Conservation (phyloP, 202 grass and related monocot genomes). For the Musa balbisiana region DNA sequence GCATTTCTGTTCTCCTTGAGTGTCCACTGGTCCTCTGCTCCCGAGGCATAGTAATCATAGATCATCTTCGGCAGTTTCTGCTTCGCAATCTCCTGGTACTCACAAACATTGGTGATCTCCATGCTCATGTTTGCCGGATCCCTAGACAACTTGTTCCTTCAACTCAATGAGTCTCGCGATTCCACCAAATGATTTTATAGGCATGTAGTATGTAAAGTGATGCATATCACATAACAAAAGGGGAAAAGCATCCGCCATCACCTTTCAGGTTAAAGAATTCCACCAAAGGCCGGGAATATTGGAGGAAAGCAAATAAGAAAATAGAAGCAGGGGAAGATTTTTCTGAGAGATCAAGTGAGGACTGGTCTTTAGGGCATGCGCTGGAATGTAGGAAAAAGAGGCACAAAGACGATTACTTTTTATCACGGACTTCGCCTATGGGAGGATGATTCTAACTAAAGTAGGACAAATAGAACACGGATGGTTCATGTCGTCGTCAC, state of each 20-base stretch:
- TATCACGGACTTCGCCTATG: too few relatives aligned
- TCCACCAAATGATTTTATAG: too few relatives aligned
- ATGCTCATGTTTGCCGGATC: background rate
- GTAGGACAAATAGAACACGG: too few relatives aligned
- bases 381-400: too few relatives aligned
- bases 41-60: constrained; percentile 85
- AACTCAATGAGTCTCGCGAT: background rate
- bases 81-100: constrained; percentile 69
- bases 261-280: background rate
- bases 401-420: too few relatives aligned
- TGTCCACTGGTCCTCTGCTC: constrained; percentile 89
- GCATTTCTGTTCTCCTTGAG: constrained; percentile 85
- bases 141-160: background rate
- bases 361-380: too few relatives aligned
- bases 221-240: background rate
- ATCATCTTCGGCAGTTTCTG: constrained; percentile 86
- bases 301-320: background rate
- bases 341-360: too few relatives aligned
- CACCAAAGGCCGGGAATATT: background rate
- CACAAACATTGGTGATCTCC: constrained; percentile 70
- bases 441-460: too few relatives aligned
- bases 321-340: too few relatives aligned
- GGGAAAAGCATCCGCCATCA: background rate
- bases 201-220: too few relatives aligned
- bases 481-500: too few relatives aligned